Base-by-base conservation (phyloP, 2,329 filamentous ascomycete genomes). In the Fusarium sp. region DNA sequence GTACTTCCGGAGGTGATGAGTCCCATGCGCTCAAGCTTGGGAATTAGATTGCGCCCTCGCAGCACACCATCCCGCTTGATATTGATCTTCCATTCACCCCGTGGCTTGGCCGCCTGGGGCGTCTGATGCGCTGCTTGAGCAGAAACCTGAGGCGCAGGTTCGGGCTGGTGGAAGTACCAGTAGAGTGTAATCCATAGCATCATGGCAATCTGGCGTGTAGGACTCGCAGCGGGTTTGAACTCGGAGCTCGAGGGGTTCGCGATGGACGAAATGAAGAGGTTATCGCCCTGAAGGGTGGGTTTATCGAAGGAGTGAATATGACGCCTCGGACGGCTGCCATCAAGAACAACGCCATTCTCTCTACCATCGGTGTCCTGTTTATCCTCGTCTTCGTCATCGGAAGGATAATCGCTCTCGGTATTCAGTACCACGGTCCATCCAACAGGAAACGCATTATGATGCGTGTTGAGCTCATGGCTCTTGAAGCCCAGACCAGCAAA, bases 401-500 rank as follows among this genome's bases (percentile, higher is more conserved):
- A 47, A 23, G 15, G 19, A 32, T 30, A 45, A 44, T 71, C 64
- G 15, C 71, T 75, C 57, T 83, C 89, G 2, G 91, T 93, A 73
- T 94, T 90, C 36, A 98, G 83, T 28, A 95, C 91, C 49, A 97
- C 89, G 3, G 92, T 96, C 95, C 95, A 98, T 30, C 94, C 94
- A 7, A 92, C 87, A 1, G 94, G 94, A 62, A 93, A 94, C 6
- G 90, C 86, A 50, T 89, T 89, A 70, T 87, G 86, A 73, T 91
- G 88, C 24, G 85, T 82, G 73, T 86, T 91, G 66, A 92, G 81
- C 64, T 96, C 91, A 75, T 93, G 91, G 57, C 89, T 88, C 77
- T 94, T 96, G 88, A 97, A 97, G 73, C 90, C 92, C 56, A 96
- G 85, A 30, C 95, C 95, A n/a, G 92, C 93, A 77, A 97, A 97